A percentile compares a stretch with the other conserved stretches of the same genome.
These are phyloP conservation scores for Pythium dissotocum DNA, from an alignment of 352 stramenopile genomes.

Conservation along the genomic window DNA sequence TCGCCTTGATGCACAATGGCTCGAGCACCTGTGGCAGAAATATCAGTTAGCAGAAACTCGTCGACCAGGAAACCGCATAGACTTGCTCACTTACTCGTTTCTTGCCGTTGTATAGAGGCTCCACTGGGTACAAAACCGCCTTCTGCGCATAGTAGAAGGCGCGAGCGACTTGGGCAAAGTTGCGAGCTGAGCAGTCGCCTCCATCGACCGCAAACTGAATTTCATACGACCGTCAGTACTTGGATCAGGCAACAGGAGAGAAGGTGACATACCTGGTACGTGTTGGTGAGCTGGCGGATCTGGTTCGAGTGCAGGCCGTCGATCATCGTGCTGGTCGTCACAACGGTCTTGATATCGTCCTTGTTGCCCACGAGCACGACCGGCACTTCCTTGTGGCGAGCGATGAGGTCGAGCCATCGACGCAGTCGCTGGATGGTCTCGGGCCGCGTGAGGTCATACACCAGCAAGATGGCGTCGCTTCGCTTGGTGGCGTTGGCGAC, in stretches of 20 bases:
- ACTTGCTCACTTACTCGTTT: slow-evolving; percentile 49
- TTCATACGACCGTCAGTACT: neutral
- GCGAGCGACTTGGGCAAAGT: slow-evolving; percentile 86
- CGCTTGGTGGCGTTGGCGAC: slow-evolving; percentile 84
- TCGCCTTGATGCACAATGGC: slow-evolving; percentile 79
- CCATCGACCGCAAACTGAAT: slow-evolving; percentile 80
- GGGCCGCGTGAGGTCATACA: slow-evolving; percentile 84
- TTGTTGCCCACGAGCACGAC: slow-evolving; percentile 91
- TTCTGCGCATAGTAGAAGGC: slow-evolving; percentile 90
- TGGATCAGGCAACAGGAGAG: neutral
- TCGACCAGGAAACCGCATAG: neutral
- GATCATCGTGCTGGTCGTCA: slow-evolving; percentile 40
- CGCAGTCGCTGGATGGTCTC: slow-evolving; percentile 85
- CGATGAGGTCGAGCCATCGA: slow-evolving; percentile 86
- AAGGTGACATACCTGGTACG: slow-evolving; percentile 49
- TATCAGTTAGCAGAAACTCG: neutral
- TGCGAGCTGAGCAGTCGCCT: slow-evolving; percentile 86
- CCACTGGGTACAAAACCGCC: slow-evolving; percentile 86
- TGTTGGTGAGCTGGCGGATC: slow-evolving; percentile 68
- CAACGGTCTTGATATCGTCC: slow-evolving; percentile 78
- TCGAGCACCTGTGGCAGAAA: slow-evolving; percentile 56
- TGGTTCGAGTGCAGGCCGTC: slow-evolving; percentile 69
- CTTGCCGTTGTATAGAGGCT: slow-evolving; percentile 87
- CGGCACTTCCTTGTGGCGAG: slow-evolving; percentile 84
- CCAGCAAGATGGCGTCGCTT: slow-evolving; percentile 84